Conservation (phyloP, 768 basidiomycete species). For the Leccinum barrowsii region DNA sequence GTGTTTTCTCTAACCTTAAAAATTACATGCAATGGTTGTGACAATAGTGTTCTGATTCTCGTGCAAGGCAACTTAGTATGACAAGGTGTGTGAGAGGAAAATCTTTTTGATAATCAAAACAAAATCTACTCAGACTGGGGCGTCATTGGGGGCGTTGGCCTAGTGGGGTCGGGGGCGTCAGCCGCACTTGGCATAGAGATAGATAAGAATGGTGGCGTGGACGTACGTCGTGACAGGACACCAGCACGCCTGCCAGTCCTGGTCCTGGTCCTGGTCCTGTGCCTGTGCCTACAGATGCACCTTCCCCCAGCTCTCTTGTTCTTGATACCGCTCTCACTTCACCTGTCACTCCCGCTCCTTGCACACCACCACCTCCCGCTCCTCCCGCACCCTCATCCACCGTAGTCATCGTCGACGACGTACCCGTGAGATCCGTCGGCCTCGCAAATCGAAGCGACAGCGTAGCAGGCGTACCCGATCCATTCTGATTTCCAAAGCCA, state of each 20-base stretch:
- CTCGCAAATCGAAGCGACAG: slow-evolving; percentile 25
- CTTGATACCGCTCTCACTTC: background rate
- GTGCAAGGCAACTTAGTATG: background rate
- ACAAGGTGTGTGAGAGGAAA: background rate
- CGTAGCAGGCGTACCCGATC: background rate
- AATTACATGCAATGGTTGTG: slow-evolving; percentile 8
- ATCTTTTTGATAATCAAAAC: too few species aligned
- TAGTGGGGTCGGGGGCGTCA: background rate
- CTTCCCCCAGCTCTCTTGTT: too few species aligned
- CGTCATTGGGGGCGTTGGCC: background rate
- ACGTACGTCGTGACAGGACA: background rate
- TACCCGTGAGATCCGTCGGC: slow-evolving; percentile 10
- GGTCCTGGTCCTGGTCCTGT: background rate
- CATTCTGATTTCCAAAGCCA: background rate
- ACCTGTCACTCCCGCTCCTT: background rate
- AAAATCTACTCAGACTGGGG: background rate
- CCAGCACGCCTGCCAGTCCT: background rate
- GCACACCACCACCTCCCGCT: too few species aligned
- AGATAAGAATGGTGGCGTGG: background rate
- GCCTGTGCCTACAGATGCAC: too few species aligned
- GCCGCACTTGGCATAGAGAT: background rate
- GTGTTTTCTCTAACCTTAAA: background rate
- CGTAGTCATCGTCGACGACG: background rate
- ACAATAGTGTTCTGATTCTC: background rate
- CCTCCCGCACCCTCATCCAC: background rate